Base-by-base conservation (phyloP, 2,329 filamentous ascomycete species). In the Zasmidium cellare region DNA sequence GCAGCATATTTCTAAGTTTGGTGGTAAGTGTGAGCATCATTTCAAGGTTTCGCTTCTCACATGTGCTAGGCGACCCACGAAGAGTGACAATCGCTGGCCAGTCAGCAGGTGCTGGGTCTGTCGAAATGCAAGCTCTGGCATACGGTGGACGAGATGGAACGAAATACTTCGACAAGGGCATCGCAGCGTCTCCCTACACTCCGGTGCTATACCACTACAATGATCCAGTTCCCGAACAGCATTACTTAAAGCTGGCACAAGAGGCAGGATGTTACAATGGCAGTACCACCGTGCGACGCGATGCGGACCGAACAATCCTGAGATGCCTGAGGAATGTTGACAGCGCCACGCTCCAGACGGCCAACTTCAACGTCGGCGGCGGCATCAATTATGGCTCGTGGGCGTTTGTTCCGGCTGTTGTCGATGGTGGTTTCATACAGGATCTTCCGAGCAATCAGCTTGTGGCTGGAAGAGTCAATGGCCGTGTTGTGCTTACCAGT, bases 151-250 rank as follows among this genome's bases (percentile, higher is more conserved):
- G 60, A 5, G 38, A 66, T 18, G 67, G 67, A 9, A 62, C 62
- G 12, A 57, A 58, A 9, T 57, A 67, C 3, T 70, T 70, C 59
- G 55, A 51, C 18, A 64, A 75, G 66, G 60, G 61, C 44, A 72
- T 77, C 20, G 67, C 78, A 2, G 74, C 75, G 1, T 79, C 76
- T 3, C 82, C 83, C 1, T 55, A 51, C 31, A 28, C 25, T 6
- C 56, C 51, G 16, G 25, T 57, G 22, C 79, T 84, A 60, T 83
- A 83, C 67, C 72, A 71, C 16, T 83, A 79, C 63, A 73, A 79
- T 51, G 79, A 77, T n/a, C 72, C 69, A 22, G 66, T 78, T 16
- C 78, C 80, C 0, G 74, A 78, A 5, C 69, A 75, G n/a, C 67
- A 75, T 7, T 84, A 82, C 59, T 72, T 77, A 46, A 71, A 71